Conservation (phyloP, 331 rosid genomes). For the Cydonia oblonga region DNA sequence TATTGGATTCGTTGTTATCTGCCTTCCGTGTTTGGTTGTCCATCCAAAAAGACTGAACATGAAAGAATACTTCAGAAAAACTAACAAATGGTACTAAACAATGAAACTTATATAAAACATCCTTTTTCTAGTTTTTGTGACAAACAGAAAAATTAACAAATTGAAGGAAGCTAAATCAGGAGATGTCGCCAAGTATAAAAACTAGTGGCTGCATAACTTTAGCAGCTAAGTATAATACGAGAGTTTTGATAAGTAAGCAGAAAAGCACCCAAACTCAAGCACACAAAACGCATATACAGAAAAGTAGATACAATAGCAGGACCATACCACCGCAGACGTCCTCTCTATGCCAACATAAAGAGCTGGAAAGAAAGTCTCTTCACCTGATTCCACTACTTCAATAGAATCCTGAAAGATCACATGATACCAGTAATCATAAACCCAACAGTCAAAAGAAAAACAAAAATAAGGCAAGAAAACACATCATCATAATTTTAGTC, state of each 20-base stretch:
- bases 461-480: neutral
- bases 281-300: neutral
- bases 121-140: neutral
- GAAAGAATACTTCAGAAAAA: slow-evolving; percentile 10
- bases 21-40: slow-evolving; percentile 56
- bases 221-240: neutral
- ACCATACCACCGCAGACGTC: slow-evolving; percentile 72
- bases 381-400: slow-evolving; percentile 68
- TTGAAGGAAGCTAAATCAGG: neutral
- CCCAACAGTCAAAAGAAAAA: neutral
- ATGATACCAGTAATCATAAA: neutral
- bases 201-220: neutral
- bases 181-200: neutral
- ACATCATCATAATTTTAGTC: neutral
- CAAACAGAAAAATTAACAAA: neutral
- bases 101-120: neutral
- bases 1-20: slow-evolving; percentile 26
- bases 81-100: neutral
- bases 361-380: slow-evolving; percentile 86
- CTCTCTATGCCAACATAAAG: slow-evolving; percentile 53
- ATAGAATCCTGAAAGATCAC: slow-evolving; percentile 46
- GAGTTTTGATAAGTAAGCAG: neutral
- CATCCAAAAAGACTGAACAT: slow-evolving; percentile 88
- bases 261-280: neutral
- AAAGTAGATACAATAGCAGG: slow-evolving; percentile 3